phyloP scores from a whole-genome alignment of 2,329 filamentous ascomycete species.

The Fusarium paranaense region DNA sequence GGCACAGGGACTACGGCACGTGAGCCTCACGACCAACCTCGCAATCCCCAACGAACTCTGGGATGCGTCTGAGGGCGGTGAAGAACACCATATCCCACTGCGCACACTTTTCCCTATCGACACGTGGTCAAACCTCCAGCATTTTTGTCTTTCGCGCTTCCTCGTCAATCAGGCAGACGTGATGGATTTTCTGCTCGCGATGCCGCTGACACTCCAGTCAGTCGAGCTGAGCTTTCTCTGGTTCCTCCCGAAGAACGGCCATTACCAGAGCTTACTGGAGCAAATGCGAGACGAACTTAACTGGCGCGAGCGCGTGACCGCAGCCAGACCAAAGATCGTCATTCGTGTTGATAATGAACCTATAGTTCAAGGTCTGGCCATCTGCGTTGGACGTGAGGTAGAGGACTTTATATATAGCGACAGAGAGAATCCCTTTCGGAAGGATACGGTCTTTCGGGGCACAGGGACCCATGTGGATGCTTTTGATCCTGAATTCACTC shows the following conservation, averaged over 20 bases:
- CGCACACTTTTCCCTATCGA: slow-evolving; percentile 46
- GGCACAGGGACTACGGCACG: slow-evolving; percentile 34
- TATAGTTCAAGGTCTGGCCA: accelerated
- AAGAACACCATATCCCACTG: slow-evolving; percentile 33
- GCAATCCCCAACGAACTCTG: accelerated
- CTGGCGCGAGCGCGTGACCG: slow-evolving; percentile 6
- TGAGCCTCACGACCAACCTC: slow-evolving; percentile 33
- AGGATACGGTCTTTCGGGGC: background rate
- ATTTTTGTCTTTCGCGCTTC: slow-evolving; percentile 49
- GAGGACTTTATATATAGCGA: background rate
- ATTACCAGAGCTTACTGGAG: slow-evolving; percentile 8
- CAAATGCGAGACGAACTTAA: background rate
- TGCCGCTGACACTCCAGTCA: slow-evolving; percentile 45
- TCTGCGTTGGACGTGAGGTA: background rate
- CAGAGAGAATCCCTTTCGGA: slow-evolving; percentile 9
- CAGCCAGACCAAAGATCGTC: background rate
- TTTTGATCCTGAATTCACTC: slow-evolving; percentile 17
- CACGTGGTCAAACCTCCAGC: slow-evolving; percentile 42
- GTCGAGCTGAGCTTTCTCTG: slow-evolving; percentile 50
- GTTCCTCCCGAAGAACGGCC: slow-evolving; percentile 30
- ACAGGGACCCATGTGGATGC: slow-evolving; percentile 1
- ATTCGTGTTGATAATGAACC: background rate
- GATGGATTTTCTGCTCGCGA: slow-evolving; percentile 39
- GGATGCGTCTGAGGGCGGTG: accelerated
- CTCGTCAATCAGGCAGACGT: slow-evolving; percentile 45